Base-by-base conservation (phyloP, 495 filamentous ascomycete genomes). In the Penicillium flavigenum region DNA sequence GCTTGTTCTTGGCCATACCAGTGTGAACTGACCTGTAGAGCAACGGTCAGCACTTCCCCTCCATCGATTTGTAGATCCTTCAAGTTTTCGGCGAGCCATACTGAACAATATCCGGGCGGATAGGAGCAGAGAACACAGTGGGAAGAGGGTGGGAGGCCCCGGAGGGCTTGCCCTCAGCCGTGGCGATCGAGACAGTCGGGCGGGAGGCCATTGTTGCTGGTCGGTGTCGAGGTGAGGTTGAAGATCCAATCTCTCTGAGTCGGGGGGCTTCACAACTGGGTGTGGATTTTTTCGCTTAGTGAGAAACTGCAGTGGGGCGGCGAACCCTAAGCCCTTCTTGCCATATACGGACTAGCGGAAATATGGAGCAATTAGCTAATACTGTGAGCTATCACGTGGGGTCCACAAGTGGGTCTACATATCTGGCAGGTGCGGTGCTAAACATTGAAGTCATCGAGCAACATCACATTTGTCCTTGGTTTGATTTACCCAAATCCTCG, bases 1-100 rank as follows among this genome's bases (percentile, higher is more conserved):
- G 87, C 87, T 95, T 96, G 86, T 98, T 98, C 89, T 97, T 98
- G 72, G 92, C 92, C 87, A 98, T 96, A 71, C 95, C 95, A 70
- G 91, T 92, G 84, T 98, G 94, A 69, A 98, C 94, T 59, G 81
- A 79, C 77, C 84, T 87, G 64, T 70, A 66, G 51, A 63, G 32
- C 51, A 62, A 56, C 58, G 56, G 63, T 84, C 65, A 83, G 79
- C 60, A 65, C 60, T 47, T 63, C 53, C 57, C 55, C 56, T 57
- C 56, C 49, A 51, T 64, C 52, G 24, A 51, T 52, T 51, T 43
- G 39, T 32, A 29, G 44, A 54, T 56, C 58, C 17, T 59, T 56
- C 46, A 56, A 59, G 49, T 57, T 54, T 54, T 47, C 31, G 58
- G 51, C 39, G 54, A 54, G 61, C 51, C 80, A 75, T 89, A 88